A percentile compares a stretch with the other conserved stretches of the same genome.
These are phyloP conservation scores for Termitomyces sp. DNA, from an alignment of 768 basidiomycete genomes.

Conservation along the genomic window DNA sequence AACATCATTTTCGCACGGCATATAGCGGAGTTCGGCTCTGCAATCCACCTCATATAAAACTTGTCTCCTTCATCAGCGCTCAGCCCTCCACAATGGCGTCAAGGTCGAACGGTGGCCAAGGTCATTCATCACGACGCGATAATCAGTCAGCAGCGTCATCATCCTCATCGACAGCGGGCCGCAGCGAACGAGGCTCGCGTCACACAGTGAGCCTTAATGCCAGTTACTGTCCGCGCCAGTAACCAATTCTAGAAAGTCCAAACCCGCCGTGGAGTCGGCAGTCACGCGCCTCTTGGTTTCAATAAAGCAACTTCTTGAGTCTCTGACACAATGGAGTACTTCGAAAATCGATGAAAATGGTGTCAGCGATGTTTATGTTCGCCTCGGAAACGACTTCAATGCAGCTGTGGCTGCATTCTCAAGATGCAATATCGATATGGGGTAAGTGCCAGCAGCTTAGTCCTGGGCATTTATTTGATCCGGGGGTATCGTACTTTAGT, in stretches of 20 bases:
- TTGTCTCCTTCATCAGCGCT: conserved; percentile 1
- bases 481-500: conserved; percentile 33
- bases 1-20: conserved; percentile 11
- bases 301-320: conserved; percentile 91
- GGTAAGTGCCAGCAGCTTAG: conserved; percentile 46
- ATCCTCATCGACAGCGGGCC: conserved; percentile 28
- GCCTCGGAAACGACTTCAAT: conserved; percentile 96
- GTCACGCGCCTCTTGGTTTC: conserved; percentile 91
- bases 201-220: conserved; percentile 26
- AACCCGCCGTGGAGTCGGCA: conserved; percentile 85
- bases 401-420: conserved; percentile 86
- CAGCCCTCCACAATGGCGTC: conserved; percentile 24
- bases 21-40: background rate
- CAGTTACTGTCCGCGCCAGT: conserved; percentile 1
- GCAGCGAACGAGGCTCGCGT: conserved; percentile 37
- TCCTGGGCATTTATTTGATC: conserved; percentile 1
- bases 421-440: conserved; percentile 82
- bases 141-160: conserved; percentile 49
- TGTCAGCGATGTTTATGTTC: conserved; percentile 97
- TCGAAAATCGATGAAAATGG: conserved; percentile 64
- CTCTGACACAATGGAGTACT: conserved; percentile 81
- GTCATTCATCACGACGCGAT: conserved; percentile 47
- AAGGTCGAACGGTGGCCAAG: conserved; percentile 21
- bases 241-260: conserved; percentile 5
- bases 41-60: background rate